These are phyloP conservation scores for Gossypium ekmanianum DNA, from an alignment of 345 rosid genomes.

Conservation along the genomic window DNA sequence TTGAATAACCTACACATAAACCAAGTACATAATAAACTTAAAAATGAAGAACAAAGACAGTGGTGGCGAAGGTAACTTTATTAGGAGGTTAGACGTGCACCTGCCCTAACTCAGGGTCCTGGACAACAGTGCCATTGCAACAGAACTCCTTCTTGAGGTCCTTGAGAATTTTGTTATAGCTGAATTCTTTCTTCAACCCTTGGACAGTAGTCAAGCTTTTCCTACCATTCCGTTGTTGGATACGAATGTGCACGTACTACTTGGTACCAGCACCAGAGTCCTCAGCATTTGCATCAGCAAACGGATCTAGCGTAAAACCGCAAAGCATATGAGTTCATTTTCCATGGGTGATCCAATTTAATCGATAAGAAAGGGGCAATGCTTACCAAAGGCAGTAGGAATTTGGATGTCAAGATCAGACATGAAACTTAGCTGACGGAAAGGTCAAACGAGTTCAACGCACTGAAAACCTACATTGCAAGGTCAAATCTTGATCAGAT, in stretches of 20 bases:
- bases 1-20: conserved; percentile 61
- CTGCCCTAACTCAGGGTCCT: background rate
- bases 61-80: background rate
- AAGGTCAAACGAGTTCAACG: background rate
- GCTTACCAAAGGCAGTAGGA: conserved; percentile 66
- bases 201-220: conserved; percentile 81
- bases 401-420: conserved; percentile 69
- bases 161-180: conserved; percentile 82
- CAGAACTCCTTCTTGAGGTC: conserved; percentile 92
- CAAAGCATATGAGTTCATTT: background rate
- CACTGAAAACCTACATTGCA: background rate
- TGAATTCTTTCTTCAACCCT: conserved; percentile 82
- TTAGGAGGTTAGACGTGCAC: background rate
- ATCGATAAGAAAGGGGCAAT: background rate
- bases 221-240: conserved; percentile 78
- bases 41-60: background rate
- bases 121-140: conserved; percentile 51
- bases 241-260: conserved; percentile 68
- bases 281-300: conserved; percentile 80
- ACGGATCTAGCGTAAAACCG: conserved; percentile 39
- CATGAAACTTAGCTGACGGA: conserved; percentile 27
- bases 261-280: conserved; percentile 71
- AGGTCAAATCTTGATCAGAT: background rate
- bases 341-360: background rate
- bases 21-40: background rate